Evolutionary conservation across 495 filamentous ascomycete species (phyloP), one percentile per base, ranked within the genome.

Genomic region (Trichoderma asperelloides): DNA sequence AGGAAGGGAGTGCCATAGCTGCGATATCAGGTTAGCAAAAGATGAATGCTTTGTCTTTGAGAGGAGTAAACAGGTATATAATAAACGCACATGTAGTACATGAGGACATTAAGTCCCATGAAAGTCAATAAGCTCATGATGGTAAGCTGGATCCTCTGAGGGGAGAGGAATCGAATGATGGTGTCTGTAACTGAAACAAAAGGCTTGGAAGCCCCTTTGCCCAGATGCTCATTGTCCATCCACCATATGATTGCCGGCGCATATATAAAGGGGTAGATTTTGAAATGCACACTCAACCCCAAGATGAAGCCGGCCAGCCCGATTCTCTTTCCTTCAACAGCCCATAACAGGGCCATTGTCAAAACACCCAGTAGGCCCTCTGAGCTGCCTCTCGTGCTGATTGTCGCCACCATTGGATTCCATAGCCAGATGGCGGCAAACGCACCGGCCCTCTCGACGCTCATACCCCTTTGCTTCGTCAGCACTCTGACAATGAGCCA

Each of bases 261-360:
- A 77, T 98, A 98, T 45, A 98, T 91, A 73, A 97, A 96, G 0
- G 95, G 95, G 74, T 98, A 98, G 66, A 98, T 98, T 80, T 98
- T 98, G 75, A 98, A 96, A 76, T 98, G 95, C 33, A 97, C 94
- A 1, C 87, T 84, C 41, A 97, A 77, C 0, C 95, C 95, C 7
- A 98, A 77, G 40, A 98, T 75, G 2, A 88, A 40, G 0, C 92
- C 96, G 0, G 93, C 91, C 2, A 96, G 74, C 15, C 76, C 69
- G 40, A 90, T 79, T 40, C 79, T 78, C 63, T 77, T 75, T 66
- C 83, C 77, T 60, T 90, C 74, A 6, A 91, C 85, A 0, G 92
- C 90, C 91, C 92, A 97, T 33, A 98, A 74, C 37, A 98, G 71
- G 2, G 85, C 89, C 51, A 88, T 85, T 25, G 96, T 90, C 73